A percentile compares a stretch with the other conserved stretches of the same genome.
Conservation (phyloP, 129 eudicot species). For the Deinandra increscens region DNA sequence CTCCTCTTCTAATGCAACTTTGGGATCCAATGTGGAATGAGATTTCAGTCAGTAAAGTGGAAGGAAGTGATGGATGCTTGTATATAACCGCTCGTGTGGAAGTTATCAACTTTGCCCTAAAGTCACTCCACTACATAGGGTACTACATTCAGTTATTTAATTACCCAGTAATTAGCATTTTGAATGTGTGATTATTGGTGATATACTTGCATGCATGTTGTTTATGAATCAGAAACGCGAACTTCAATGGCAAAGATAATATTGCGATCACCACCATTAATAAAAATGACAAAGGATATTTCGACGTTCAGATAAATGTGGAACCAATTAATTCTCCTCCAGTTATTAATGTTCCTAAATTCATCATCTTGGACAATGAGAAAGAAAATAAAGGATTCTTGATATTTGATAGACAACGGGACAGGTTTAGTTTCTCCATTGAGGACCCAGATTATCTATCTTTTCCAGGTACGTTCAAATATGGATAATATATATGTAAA, state of each 20-base stretch:
- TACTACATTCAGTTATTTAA: slow-evolving; percentile 21
- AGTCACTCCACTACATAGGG: slow-evolving; percentile 80
- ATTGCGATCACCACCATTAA: slow-evolving; percentile 57
- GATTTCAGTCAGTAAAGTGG: slow-evolving; percentile 44
- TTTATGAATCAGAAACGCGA: slow-evolving; percentile 51
- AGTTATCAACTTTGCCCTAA: slow-evolving; percentile 70
- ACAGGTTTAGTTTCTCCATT: slow-evolving; percentile 50
- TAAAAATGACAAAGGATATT: slow-evolving; percentile 49
- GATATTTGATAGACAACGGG: slow-evolving; percentile 47
- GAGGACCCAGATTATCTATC: slow-evolving; percentile 72
- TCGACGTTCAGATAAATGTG: slow-evolving; percentile 56
- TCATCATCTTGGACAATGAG: slow-evolving; percentile 51
- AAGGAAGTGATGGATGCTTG: slow-evolving; percentile 33
- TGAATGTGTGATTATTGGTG: neutral
- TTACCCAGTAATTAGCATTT: neutral
- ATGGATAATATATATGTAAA: neutral
- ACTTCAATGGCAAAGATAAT: slow-evolving; percentile 60
- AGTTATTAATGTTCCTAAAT: slow-evolving; percentile 54
- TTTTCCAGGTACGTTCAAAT: slow-evolving; percentile 58
- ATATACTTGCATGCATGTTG: neutral
- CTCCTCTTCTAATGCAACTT: slow-evolving; percentile 68
- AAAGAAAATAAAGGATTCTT: slow-evolving; percentile 41
- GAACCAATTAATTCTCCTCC: slow-evolving; percentile 94
- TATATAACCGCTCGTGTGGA: slow-evolving; percentile 57
- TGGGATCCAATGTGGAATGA: slow-evolving; percentile 68